Base-by-base conservation (phyloP, 1,139 yeast species). In the Wickerhamiella pararugosa region DNA sequence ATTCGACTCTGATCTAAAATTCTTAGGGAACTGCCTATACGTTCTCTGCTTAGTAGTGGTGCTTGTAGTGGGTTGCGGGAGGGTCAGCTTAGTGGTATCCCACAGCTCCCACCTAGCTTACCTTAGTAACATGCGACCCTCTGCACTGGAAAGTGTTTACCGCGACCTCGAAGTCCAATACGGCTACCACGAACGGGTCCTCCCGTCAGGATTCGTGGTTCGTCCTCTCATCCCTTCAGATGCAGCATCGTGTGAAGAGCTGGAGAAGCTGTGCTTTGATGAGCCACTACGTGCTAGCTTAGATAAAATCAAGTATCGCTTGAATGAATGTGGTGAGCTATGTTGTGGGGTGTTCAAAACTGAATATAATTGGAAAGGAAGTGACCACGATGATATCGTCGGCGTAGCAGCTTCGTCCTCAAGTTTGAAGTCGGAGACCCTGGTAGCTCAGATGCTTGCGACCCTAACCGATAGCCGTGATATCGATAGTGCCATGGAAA, bases 261-360 rank as follows among this genome's bases (percentile, higher is more conserved):
- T 86, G 37, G 97, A 87, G 59, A 57, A 61, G n/a, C 61, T 64
- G 42, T 86, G 92, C 8, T 86, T 84, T 61, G 75, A 82, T 5
- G 75, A 70, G 32, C 57, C 64, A 7, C 72, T 62, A 52, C 52
- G 93, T 46, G 79, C 84, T 42, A 59, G 83, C 5, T 59, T 57
- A 26, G 84, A 76, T 45, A 77, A 73, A 53, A 63, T 82, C 46
- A 63, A 64, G 49, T 87, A 82, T 63, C 70, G 96, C 52, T 67
- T 90, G 50, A 70, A 71, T 2, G 75, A 68, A 3, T 86, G 96
- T 58, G 97, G 97, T 7, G 98, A 90, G 59, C 70, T 90, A 47
- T 77, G 92, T 51, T 75, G 87, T 5, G 97, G 97, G 1, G 68
- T 90, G 46, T 87, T 87, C 55, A 67, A 81, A 41, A 71, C 96